Conservation (phyloP, 2,329 filamentous ascomycete species). For the Grosmannia penicillata region DNA sequence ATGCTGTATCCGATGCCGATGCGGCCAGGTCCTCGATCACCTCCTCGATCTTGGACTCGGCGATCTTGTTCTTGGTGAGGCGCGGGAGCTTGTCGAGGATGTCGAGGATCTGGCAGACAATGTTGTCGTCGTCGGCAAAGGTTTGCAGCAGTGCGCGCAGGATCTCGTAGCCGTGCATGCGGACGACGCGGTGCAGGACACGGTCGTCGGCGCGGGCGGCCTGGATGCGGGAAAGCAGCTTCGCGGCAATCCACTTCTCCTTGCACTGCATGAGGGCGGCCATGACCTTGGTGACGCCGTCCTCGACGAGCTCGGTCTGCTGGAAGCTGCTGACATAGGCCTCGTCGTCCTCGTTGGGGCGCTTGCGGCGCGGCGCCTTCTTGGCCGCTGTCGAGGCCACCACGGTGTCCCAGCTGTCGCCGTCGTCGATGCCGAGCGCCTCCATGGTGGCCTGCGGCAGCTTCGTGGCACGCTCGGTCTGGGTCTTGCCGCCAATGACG, state of each 20-base stretch:
- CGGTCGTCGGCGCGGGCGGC: slow-evolving; percentile 64
- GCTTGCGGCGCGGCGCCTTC: slow-evolving; percentile 76
- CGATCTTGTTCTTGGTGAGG: slow-evolving; percentile 91
- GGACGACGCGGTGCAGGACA: slow-evolving; percentile 76
- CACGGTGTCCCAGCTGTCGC: slow-evolving; percentile 76
- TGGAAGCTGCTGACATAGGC: slow-evolving; percentile 88
- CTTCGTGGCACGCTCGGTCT: slow-evolving; percentile 90
- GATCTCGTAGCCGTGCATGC: slow-evolving; percentile 95
- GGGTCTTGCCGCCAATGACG: slow-evolving; percentile 93
- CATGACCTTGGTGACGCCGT: slow-evolving; percentile 87
- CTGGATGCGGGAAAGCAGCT: slow-evolving; percentile 80
- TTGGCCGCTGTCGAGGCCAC: slow-evolving; percentile 63
- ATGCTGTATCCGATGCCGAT: slow-evolving; percentile 53
- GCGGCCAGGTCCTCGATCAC: slow-evolving; percentile 56
- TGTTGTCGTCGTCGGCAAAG: slow-evolving; percentile 80
- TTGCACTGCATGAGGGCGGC: slow-evolving; percentile 93
- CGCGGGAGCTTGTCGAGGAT: slow-evolving; percentile 82
- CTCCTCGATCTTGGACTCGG: slow-evolving; percentile 85
- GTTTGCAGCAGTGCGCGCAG: slow-evolving; percentile 73
- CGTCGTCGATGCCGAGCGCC: slow-evolving; percentile 87
- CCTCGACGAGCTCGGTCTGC: slow-evolving; percentile 63
- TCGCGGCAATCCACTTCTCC: slow-evolving; percentile 98
- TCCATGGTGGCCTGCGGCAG: slow-evolving; percentile 80
- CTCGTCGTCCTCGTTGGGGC: slow-evolving; percentile 78
- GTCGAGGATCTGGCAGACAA: slow-evolving; percentile 77